Evolutionary conservation across 1,139 yeast genomes (phyloP).

Genomic region (Pneumocystis canis): DNA sequence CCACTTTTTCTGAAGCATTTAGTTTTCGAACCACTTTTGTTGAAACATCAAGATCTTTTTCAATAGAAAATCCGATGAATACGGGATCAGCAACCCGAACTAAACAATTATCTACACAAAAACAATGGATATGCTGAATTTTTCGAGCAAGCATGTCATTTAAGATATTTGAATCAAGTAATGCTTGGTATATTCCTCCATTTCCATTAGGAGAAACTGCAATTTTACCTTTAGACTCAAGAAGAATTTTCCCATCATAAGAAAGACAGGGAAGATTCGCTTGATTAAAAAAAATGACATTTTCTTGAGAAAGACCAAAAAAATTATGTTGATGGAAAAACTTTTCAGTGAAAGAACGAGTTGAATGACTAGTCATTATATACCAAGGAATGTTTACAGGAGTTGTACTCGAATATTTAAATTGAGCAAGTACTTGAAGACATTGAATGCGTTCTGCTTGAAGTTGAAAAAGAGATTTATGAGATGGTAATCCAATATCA

Average conservation of each 20-base stretch:
- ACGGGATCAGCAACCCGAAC: conserved; percentile 92
- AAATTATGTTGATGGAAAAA: conserved; percentile 47
- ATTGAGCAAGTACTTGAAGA: conserved; percentile 42
- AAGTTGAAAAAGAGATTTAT: conserved; percentile 71
- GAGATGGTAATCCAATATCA: conserved; percentile 71
- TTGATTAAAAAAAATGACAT: conserved; percentile 75
- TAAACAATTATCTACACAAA: conserved; percentile 87
- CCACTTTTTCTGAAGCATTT: conserved; percentile 77
- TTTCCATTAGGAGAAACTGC: conserved; percentile 95
- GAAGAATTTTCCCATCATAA: conserved; percentile 55
- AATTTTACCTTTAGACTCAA: conserved; percentile 40
- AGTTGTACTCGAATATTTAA: conserved; percentile 21
- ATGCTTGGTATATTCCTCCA: conserved; percentile 88
- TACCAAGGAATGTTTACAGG: conserved; percentile 55
- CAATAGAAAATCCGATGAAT: conserved; percentile 75
- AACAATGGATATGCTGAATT: conserved; percentile 84
- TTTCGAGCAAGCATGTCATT: conserved; percentile 56
- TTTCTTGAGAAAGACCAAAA: conserved; percentile 51
- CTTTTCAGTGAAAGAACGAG: conserved; percentile 57
- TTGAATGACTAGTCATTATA: conserved; percentile 91
- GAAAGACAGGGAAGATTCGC: conserved; percentile 89
- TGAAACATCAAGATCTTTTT: conserved; percentile 51
- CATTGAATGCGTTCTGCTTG: conserved; percentile 75
- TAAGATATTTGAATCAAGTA: conserved; percentile 47
- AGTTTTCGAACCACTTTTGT: conserved; percentile 92